A percentile compares a stretch with the other conserved stretches of the same genome.
These are phyloP conservation scores for Blastomyces emzantsi DNA, from an alignment of 2,329 filamentous ascomycete genomes.

Conservation along the genomic window DNA sequence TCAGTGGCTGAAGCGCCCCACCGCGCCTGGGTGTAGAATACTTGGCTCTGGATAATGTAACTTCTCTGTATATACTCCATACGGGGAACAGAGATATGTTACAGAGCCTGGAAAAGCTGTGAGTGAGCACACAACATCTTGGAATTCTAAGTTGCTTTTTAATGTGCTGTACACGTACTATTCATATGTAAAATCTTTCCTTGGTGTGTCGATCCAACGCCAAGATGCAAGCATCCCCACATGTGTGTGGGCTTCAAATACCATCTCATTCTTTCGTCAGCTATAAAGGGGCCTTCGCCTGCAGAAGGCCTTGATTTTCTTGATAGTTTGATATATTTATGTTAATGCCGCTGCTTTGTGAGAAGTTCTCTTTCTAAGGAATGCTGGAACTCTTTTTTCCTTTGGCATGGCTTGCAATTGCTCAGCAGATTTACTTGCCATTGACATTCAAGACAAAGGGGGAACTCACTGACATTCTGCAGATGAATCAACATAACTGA, in stretches of 20 bases:
- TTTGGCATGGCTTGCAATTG: background rate
- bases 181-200: no score
- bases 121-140: no score
- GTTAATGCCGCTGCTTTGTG: background rate
- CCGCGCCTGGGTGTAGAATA: no score
- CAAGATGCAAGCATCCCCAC: background rate
- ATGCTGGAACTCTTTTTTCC: constrained; percentile 5
- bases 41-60: no score
- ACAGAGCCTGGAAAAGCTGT: no score
- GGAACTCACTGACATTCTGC: background rate
- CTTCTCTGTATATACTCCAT: no score
- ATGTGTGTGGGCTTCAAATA: background rate
- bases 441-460: background rate
- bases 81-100: no score
- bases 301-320: background rate
- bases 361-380: background rate
- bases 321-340: background rate
- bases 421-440: constrained; percentile 11
- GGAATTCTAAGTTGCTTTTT: no score
- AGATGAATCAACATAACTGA: constrained; percentile 15
- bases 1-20: no score
- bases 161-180: no score
- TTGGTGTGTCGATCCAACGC: no score
- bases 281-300: background rate
- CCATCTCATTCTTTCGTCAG: background rate